Percentiles rank a stretch among this genome's conserved stretches.
These are phyloP conservation scores for Didymella pinodella DNA, from an alignment of 2,329 filamentous ascomycete genomes.

Conservation along the genomic window DNA sequence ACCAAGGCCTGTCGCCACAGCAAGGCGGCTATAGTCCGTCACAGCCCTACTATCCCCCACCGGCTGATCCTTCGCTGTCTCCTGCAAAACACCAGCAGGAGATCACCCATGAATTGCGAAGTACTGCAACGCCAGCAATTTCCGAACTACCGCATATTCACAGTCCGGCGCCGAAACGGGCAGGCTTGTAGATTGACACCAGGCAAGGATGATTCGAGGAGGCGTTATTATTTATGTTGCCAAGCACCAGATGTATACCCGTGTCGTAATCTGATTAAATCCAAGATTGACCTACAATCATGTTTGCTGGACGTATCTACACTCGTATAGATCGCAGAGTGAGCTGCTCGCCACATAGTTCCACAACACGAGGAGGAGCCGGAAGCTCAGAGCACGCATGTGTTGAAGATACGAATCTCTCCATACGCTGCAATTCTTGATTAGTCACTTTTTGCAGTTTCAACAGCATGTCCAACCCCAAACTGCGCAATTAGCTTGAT, in stretches of 20 bases:
- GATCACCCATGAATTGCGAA: conserved; percentile 7
- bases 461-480: background rate
- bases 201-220: background rate
- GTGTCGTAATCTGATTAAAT: background rate
- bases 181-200: background rate
- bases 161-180: conserved; percentile 11
- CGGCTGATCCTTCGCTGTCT: background rate
- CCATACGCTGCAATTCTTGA: too few species aligned
- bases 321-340: background rate
- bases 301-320: background rate
- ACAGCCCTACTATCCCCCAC: background rate
- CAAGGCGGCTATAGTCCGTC: background rate
- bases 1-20: background rate
- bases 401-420: too few species aligned
- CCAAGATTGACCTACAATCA: background rate
- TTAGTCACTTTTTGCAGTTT: too few species aligned
- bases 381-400: background rate
- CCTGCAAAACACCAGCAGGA: background rate
- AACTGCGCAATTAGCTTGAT: background rate
- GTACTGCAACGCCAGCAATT: conserved; percentile 3
- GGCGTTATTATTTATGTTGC: background rate
- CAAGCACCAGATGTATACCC: background rate
- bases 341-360: background rate
- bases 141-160: conserved; percentile 6
- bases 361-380: background rate